phyloP scores from a whole-genome alignment of 1,284 basidiomycete genomes.

The Flammula alnicola region DNA sequence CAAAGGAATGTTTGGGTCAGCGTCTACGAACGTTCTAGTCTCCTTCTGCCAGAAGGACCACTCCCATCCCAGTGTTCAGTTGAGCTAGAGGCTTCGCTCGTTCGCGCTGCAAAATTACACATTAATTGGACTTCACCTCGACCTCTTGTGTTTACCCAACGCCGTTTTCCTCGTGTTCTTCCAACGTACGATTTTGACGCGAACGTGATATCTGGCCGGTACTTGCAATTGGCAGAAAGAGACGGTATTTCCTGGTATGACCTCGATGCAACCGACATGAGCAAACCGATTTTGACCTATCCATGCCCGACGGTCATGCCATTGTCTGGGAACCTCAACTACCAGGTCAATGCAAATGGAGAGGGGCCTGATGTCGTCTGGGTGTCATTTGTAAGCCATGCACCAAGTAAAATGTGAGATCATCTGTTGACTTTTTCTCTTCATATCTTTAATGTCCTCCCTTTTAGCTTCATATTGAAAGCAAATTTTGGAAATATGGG shows the following conservation, averaged over 20 bases:
- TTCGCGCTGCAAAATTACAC: conserved; percentile 22
- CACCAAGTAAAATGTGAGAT: conserved; percentile 20
- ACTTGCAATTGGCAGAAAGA: conserved; percentile 23
- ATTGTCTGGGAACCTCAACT: conserved; percentile 20
- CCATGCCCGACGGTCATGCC: conserved; percentile 19
- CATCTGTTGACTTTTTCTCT: background rate
- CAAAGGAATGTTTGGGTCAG: conserved; percentile 27
- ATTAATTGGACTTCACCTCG: conserved; percentile 23
- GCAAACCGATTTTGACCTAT: conserved; percentile 23
- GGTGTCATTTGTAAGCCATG: conserved; percentile 24
- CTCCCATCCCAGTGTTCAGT: conserved; percentile 14
- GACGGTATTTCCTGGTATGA: conserved; percentile 27
- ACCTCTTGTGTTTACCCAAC: conserved; percentile 8
- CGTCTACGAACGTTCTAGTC: conserved; percentile 19
- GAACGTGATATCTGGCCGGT: conserved; percentile 26
- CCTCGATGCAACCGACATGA: conserved; percentile 22
- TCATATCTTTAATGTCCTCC: background rate
- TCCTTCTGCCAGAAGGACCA: conserved; percentile 23
- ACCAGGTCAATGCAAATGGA: conserved; percentile 24
- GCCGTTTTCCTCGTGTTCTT: conserved; percentile 22
- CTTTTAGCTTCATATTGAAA: conserved; percentile 22
- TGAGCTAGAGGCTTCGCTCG: conserved; percentile 22
- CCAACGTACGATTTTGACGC: conserved; percentile 27
- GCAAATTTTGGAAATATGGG: conserved; percentile 13
- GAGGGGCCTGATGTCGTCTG: conserved; percentile 23